phyloP scores from a whole-genome alignment of 2,329 filamentous ascomycete genomes.

The Chaetomiaceae sp. region DNA sequence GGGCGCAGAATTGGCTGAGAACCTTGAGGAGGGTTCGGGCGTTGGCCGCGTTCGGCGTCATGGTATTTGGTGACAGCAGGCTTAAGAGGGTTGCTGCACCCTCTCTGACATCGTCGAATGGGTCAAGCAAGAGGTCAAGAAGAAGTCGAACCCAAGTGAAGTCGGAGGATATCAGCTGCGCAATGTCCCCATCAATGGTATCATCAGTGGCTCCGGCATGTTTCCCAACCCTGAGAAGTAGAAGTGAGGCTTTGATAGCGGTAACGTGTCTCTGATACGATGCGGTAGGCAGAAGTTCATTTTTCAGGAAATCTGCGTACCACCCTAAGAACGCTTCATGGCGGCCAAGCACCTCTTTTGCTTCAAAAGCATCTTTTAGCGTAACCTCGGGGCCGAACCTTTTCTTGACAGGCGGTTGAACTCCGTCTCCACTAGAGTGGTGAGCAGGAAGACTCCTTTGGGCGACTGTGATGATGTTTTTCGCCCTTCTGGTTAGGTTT shows the following conservation, averaged over 20 bases:
- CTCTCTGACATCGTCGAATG: conserved; percentile 85
- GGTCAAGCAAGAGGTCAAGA: conserved; percentile 77
- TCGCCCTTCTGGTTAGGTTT: conserved; percentile 70
- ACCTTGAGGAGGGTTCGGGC: conserved; percentile 29
- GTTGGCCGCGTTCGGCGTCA: conserved; percentile 17
- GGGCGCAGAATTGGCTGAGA: conserved; percentile 45
- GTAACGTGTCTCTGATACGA: conserved; percentile 90
- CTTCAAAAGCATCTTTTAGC: conserved; percentile 20
- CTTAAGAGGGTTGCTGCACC: conserved; percentile 49
- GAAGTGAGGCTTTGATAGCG: conserved; percentile 64
- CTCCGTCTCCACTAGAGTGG: conserved; percentile 27
- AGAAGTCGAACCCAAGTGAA: conserved; percentile 57
- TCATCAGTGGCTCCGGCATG: conserved; percentile 36
- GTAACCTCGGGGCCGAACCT: conserved; percentile 22
- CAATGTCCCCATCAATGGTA: conserved; percentile 26
- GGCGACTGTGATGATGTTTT: conserved; percentile 59
- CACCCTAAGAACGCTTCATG: conserved; percentile 66
- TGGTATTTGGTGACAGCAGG: conserved; percentile 40
- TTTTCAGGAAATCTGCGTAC: conserved; percentile 68
- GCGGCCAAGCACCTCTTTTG: conserved; percentile 38
- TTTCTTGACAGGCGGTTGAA: conserved; percentile 19
- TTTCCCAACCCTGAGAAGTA: conserved; percentile 66
- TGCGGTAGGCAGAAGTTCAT: conserved; percentile 72
- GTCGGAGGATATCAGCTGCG: conserved; percentile 35
- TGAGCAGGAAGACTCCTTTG: conserved; percentile 40